Conservation (phyloP, 306 rosid species). For the Glycine soja region DNA sequence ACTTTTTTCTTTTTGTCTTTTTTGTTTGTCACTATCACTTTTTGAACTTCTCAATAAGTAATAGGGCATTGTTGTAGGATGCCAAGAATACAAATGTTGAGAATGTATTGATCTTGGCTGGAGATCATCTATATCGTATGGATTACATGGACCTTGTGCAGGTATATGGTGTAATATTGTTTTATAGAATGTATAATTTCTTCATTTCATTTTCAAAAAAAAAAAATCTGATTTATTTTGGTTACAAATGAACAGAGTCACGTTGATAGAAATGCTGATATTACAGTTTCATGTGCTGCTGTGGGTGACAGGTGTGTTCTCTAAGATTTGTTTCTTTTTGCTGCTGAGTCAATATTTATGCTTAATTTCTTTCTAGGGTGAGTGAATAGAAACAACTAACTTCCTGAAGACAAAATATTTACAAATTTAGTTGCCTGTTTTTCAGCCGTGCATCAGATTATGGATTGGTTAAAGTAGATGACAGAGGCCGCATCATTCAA, state of each 20-base stretch:
- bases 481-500: conserved; percentile 69
- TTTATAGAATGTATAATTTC: neutral
- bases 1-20: neutral
- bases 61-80: conserved; percentile 63
- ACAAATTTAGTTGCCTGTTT: conserved; percentile 36
- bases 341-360: neutral
- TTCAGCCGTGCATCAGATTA: conserved; percentile 93
- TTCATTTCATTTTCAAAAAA: conserved; percentile 12
- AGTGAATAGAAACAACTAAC: conserved; percentile 22
- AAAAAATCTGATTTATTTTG: conserved; percentile 40
- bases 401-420: conserved; percentile 2
- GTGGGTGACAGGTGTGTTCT: conserved; percentile 70
- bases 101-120: conserved; percentile 80
- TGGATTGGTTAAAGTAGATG: conserved; percentile 84
- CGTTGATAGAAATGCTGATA: conserved; percentile 76
- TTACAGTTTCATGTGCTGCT: conserved; percentile 79
- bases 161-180: conserved; percentile 51
- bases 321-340: conserved; percentile 7
- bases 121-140: conserved; percentile 98
- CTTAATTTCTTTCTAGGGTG: conserved; percentile 19
- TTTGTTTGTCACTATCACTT: neutral
- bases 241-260: conserved; percentile 68
- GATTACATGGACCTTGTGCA: conserved; percentile 91
- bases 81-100: conserved; percentile 76
- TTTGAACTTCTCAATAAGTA: conserved; percentile 24